phyloP scores from a whole-genome alignment of 495 filamentous ascomycete species.

The Talaromyces thailandensis region DNA sequence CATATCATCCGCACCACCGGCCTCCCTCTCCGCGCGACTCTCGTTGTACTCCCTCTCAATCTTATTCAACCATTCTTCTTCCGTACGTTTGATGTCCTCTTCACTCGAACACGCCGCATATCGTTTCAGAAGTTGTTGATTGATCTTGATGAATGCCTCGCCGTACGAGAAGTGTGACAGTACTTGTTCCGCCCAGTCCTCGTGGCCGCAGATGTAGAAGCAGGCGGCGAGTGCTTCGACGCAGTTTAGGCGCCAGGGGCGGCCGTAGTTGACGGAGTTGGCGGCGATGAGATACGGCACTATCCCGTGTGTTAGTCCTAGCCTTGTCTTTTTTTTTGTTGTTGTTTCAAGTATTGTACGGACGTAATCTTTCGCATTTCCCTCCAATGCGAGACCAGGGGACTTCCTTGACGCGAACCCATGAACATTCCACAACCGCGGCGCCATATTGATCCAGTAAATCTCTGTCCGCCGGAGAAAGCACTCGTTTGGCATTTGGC shows the following conservation, averaged over 20 bases:
- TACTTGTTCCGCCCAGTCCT: slow-evolving; percentile 80
- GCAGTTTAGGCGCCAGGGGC: slow-evolving; percentile 90
- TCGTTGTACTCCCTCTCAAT: slow-evolving; percentile 85
- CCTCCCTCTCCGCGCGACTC: slow-evolving; percentile 56
- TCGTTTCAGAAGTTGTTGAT: slow-evolving; percentile 66
- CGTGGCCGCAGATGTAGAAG: slow-evolving; percentile 85
- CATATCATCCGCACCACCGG: slow-evolving; percentile 50
- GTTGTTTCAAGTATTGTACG: slow-evolving; percentile 9
- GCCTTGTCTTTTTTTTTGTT: background rate
- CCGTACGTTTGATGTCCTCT: slow-evolving; percentile 77
- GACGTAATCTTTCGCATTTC: slow-evolving; percentile 78
- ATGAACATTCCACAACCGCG: slow-evolving; percentile 94
- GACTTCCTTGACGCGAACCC: slow-evolving; percentile 86
- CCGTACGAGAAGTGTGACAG: slow-evolving; percentile 84
- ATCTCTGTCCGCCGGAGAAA: slow-evolving; percentile 74
- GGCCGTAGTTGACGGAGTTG: slow-evolving; percentile 95
- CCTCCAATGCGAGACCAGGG: slow-evolving; percentile 88
- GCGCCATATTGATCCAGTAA: slow-evolving; percentile 82
- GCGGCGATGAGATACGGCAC: slow-evolving; percentile 94
- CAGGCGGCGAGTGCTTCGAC: slow-evolving; percentile 89
- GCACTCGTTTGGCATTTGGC: slow-evolving; percentile 77
- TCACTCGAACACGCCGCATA: slow-evolving; percentile 80
- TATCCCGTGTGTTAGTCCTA: slow-evolving; percentile 1
- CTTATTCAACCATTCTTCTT: slow-evolving; percentile 79
- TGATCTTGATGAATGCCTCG: slow-evolving; percentile 79